These are phyloP conservation scores for Boletus fagicola DNA, from an alignment of 768 basidiomycete species.

Conservation along the genomic window DNA sequence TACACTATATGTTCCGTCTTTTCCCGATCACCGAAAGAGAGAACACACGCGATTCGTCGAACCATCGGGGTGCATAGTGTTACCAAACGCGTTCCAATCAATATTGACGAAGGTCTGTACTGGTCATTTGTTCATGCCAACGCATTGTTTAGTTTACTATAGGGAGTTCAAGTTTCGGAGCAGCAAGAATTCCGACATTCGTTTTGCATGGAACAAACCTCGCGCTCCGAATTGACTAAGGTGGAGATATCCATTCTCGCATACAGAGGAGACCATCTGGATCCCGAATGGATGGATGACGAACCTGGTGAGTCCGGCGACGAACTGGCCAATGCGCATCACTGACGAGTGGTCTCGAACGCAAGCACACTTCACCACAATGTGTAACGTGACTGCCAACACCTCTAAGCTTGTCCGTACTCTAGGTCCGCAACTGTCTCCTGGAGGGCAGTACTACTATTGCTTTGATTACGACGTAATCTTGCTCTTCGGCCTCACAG, in stretches of 20 bases:
- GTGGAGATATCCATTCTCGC: conserved; percentile 7
- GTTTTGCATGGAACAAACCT: background rate
- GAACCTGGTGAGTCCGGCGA: conserved; percentile 8
- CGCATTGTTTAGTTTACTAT: background rate
- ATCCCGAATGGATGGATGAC: conserved; percentile 15
- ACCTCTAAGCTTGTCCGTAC: conserved; percentile 3
- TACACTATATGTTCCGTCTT: conserved; percentile 24
- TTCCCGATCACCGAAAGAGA: conserved; percentile 39
- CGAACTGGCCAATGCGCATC: no score
- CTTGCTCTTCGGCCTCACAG: conserved; percentile 42
- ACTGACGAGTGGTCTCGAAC: background rate
- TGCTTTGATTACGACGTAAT: conserved; percentile 32
- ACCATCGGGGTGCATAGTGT: conserved; percentile 26
- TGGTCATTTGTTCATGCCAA: accelerated
- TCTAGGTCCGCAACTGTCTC: background rate
- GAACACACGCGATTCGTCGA: conserved; percentile 16
- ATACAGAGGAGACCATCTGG: conserved; percentile 10
- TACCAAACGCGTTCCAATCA: conserved; percentile 37
- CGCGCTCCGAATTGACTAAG: background rate
- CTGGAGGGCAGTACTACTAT: conserved; percentile 12
- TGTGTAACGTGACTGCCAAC: conserved; percentile 15
- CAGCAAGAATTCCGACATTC: conserved; percentile 19
- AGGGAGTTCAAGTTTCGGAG: conserved; percentile 20
- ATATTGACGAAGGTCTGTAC: conserved; percentile 35
- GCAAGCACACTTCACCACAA: conserved; percentile 4